phyloP scores from a whole-genome alignment of 2,329 filamentous ascomycete genomes.

The Esteya vermicola region DNA sequence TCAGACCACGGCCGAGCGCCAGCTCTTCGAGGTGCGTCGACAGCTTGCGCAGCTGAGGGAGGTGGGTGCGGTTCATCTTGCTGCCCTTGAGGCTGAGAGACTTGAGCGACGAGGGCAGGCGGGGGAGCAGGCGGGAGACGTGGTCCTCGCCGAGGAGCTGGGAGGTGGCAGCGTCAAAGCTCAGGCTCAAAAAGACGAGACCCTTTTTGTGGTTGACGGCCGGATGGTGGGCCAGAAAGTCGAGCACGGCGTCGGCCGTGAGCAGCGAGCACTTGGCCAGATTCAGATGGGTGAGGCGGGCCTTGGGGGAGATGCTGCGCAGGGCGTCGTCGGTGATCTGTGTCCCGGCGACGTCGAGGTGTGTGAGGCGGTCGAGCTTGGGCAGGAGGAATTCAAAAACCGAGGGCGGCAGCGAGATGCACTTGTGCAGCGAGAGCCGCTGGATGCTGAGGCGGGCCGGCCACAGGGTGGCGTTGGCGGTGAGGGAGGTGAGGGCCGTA shows the following conservation, averaged over 20 bases:
- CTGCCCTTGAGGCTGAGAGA: constrained; percentile 67
- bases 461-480: constrained; percentile 26
- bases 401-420: constrained; percentile 50
- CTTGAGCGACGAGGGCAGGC: constrained; percentile 51
- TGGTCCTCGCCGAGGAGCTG: constrained; percentile 55
- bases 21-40: constrained; percentile 65
- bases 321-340: constrained; percentile 60
- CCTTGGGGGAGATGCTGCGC: constrained; percentile 54
- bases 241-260: constrained; percentile 49
- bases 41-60: constrained; percentile 48
- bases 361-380: constrained; percentile 54
- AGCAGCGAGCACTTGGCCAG: constrained; percentile 62
- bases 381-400: constrained; percentile 59
- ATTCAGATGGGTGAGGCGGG: constrained; percentile 63
- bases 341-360: constrained; percentile 68
- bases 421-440: constrained; percentile 65
- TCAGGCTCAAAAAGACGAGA: constrained; percentile 61
- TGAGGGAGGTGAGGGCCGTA: constrained; percentile 42
- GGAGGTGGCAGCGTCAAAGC: constrained; percentile 57
- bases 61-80: constrained; percentile 50
- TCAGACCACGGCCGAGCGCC: constrained; percentile 54
- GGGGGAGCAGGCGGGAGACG: constrained; percentile 48
- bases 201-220: constrained; percentile 38
- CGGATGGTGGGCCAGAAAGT: constrained; percentile 58
- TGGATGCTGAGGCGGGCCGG: constrained; percentile 44